Percentiles rank a stretch among this genome's conserved stretches.
Evolutionary conservation across 805 yeast genomes (phyloP).

Genomic region (Saccharomycopsis vini): DNA sequence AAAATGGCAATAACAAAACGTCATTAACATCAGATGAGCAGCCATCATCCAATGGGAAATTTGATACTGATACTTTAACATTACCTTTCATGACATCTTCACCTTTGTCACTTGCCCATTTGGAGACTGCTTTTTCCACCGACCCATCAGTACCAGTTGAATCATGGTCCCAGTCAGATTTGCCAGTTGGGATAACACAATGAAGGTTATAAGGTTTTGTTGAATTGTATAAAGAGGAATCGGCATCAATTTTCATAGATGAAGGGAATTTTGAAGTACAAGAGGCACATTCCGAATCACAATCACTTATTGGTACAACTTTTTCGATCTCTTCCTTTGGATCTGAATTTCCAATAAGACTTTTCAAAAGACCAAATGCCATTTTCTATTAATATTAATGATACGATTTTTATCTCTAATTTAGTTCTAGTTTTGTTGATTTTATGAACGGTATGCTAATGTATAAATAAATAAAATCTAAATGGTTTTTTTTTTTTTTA

Average conservation of each 20-base stretch:
- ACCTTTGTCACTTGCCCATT: constrained; percentile 30
- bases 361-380: constrained; percentile 3
- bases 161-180: constrained; percentile 75
- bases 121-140: constrained; percentile 36
- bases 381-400: no score
- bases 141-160: constrained; percentile 44
- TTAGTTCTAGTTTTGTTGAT: no score
- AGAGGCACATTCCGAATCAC: constrained; percentile 44
- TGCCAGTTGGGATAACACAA: constrained; percentile 74
- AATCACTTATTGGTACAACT: constrained; percentile 37
- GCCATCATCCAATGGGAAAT: constrained; percentile 38
- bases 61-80: constrained; percentile 46
- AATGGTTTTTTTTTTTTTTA: no score
- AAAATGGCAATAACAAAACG: constrained; percentile 62
- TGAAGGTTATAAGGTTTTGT: constrained; percentile 66
- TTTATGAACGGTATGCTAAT: no score
- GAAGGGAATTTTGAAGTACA: constrained; percentile 49
- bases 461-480: no score
- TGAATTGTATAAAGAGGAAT: constrained; percentile 53
- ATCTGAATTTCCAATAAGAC: neutral
- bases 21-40: constrained; percentile 34
- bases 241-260: constrained; percentile 36
- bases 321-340: constrained; percentile 25
- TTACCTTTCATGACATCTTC: constrained; percentile 24
- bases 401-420: no score